phyloP scores from a whole-genome alignment of 2,329 filamentous ascomycete species.

The Arthrinium puccinioides region DNA sequence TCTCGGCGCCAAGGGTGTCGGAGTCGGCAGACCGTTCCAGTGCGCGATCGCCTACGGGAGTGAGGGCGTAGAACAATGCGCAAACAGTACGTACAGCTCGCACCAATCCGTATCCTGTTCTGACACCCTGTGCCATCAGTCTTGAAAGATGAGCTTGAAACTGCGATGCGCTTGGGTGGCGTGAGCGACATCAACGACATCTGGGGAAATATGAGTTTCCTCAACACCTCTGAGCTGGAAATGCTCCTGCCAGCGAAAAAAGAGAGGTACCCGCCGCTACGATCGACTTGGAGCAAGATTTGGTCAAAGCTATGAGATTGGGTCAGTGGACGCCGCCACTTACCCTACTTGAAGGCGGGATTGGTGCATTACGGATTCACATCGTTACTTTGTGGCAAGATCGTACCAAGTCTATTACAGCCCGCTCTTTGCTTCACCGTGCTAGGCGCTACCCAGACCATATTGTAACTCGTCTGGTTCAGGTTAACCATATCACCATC shows the following conservation, averaged over 20 bases:
- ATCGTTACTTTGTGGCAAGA: no score
- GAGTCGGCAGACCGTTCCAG: constrained; percentile 54
- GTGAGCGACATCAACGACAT: constrained; percentile 53
- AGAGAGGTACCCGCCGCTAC: constrained; percentile 2
- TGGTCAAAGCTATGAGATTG: constrained; percentile 5
- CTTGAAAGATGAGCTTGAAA: constrained; percentile 54
- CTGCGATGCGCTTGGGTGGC: constrained; percentile 59
- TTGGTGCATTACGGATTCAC: no score
- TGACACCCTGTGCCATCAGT: constrained; percentile 17
- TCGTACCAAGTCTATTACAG: no score
- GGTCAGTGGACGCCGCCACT: no score
- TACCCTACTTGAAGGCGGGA: no score
- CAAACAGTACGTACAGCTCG: constrained; percentile 37
- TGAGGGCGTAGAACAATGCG: constrained; percentile 45
- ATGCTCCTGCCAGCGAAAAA: constrained; percentile 1
- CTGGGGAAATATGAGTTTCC: constrained; percentile 5
- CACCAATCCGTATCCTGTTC: not conserved
- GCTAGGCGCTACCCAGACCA: no score
- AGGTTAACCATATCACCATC: no score
- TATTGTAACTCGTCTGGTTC: no score
- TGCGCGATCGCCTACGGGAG: constrained; percentile 55
- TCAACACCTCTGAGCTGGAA: constrained; percentile 5
- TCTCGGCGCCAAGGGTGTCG: constrained; percentile 56
- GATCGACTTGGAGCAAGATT: not conserved
- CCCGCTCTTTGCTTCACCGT: no score